Percentiles rank a stretch among this genome's conserved stretches.
phyloP scores from a whole-genome alignment of 768 basidiomycete species.

The Lyophyllum semitale region DNA sequence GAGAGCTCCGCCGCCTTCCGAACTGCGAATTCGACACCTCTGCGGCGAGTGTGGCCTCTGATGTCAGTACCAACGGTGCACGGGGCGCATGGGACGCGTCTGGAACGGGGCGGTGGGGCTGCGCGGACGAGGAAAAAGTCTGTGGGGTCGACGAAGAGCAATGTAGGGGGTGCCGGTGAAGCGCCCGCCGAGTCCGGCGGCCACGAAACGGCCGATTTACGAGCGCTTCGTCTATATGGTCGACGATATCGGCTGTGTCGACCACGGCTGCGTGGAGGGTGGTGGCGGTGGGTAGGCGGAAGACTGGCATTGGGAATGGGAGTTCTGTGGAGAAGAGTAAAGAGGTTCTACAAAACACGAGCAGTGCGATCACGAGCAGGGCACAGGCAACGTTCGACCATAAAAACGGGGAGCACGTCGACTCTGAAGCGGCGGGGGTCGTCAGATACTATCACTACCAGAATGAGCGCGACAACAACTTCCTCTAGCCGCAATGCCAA shows the following conservation, averaged over 20 bases:
- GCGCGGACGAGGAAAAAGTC: constrained; percentile 17
- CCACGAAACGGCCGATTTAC: constrained; percentile 23
- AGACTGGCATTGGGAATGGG: constrained; percentile 17
- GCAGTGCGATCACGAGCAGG: constrained; percentile 22
- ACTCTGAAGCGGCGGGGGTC: constrained; percentile 45
- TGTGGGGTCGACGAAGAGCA: constrained; percentile 21
- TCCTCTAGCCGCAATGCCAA: constrained; percentile 1
- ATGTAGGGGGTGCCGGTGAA: constrained; percentile 21
- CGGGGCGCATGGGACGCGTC: constrained; percentile 11
- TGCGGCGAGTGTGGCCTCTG: constrained; percentile 28
- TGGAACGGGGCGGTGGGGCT: not conserved
- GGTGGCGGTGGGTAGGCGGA: no score
- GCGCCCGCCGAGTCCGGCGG: constrained; percentile 32
- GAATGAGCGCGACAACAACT: constrained; percentile 17
- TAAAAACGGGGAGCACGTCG: constrained; percentile 43
- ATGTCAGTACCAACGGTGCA: no score
- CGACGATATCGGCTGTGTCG: constrained; percentile 26
- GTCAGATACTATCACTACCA: constrained; percentile 46
- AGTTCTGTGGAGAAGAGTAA: constrained; percentile 9
- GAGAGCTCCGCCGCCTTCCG: constrained; percentile 37
- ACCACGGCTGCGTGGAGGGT: constrained; percentile 28
- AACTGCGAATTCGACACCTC: constrained; percentile 39
- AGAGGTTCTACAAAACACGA: constrained; percentile 18
- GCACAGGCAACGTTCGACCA: constrained; percentile 32
- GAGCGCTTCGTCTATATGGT: constrained; percentile 22